A percentile compares a stretch with the other conserved stretches of the same genome.
These are phyloP conservation scores for Fusarium sp. DNA, from an alignment of 2,329 filamentous ascomycete genomes.

Conservation along the genomic window DNA sequence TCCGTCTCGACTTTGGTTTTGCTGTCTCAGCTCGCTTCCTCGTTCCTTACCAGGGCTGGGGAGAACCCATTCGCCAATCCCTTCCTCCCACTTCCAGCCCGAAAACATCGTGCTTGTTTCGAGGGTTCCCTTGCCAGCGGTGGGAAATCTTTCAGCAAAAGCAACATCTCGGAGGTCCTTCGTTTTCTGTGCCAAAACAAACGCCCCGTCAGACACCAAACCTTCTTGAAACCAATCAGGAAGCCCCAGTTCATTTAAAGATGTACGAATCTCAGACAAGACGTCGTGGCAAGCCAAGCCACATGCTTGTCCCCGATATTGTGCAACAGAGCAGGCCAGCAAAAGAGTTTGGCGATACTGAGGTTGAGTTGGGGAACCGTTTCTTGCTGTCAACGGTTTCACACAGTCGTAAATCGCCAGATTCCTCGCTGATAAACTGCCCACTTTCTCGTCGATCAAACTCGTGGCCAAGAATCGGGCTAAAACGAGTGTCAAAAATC, in stretches of 20 bases:
- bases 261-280: slow-evolving; percentile 55
- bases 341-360: slow-evolving; percentile 49
- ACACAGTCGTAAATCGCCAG: slow-evolving; percentile 40
- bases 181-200: slow-evolving; percentile 64
- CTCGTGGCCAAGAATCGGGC: slow-evolving; percentile 46
- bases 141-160: slow-evolving; percentile 61
- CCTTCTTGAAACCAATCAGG: slow-evolving; percentile 50
- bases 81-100: slow-evolving; percentile 56
- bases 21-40: slow-evolving; percentile 15
- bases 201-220: slow-evolving; percentile 61
- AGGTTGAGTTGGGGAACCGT: slow-evolving; percentile 23
- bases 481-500: slow-evolving; percentile 43
- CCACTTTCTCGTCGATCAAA: slow-evolving; percentile 28
- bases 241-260: slow-evolving; percentile 52
- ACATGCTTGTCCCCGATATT: slow-evolving; percentile 59
- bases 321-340: slow-evolving; percentile 60
- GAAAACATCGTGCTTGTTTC: slow-evolving; percentile 46
- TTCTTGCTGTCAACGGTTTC: slow-evolving; percentile 29
- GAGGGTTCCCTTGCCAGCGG: slow-evolving; percentile 11
- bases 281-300: slow-evolving; percentile 53
- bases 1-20: slow-evolving; percentile 10
- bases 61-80: slow-evolving; percentile 56
- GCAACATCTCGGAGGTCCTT: slow-evolving; percentile 65
- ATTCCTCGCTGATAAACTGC: slow-evolving; percentile 26
- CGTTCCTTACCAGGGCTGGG: slow-evolving; percentile 31